Evolutionary conservation across 2,329 filamentous ascomycete species (phyloP), one percentile per base, ranked within the genome.

Genomic region (Trichoderma harzianum): DNA sequence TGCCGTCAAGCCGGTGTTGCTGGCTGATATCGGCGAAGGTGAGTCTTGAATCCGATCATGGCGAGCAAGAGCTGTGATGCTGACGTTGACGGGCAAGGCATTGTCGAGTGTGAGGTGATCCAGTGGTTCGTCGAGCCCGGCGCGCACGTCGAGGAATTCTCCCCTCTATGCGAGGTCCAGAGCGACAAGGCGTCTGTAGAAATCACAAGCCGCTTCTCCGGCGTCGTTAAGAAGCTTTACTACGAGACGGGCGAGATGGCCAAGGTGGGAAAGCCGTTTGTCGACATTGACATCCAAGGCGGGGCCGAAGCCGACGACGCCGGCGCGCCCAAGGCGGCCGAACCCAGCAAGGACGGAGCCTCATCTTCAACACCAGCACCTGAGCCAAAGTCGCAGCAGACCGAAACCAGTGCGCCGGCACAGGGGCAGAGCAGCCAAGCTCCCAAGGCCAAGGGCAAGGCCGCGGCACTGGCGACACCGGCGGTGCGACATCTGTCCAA

Each of bases 51-150:
- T 8, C 8, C 16, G n/a, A 14, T 2, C 2, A 53, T 16, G 24
- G 28, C 43, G 57, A 10, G 36, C 21, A 12, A 12, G 5, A 12
- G 28, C 4, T 16, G 47, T 14, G 34, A 28, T 55, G 30, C 74
- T 75, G 53, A 73, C 68, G 5, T 60, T 34, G 57, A 24, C 5
- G 10, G n/a, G 55, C 5, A 14, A 96, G 96, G 96, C 70, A 99
- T 98, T 78, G 95, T 96, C 80, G 96, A 99, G 84, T 97, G 96
- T 79, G 96, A 99, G 83, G 93, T 99, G 78, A 98, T 98, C 78
- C 96, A 99, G 85, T 99, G 96, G 96, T 99, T 98, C 81, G 95
- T 99, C 75, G 92, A 98, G 83, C 94, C 97, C 64, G 95, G 95
- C 72, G 96, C 96, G 43, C 91, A 93, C 72, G 95, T 99, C 77